phyloP scores from a whole-genome alignment of 148 eudicot genomes.

The Chenopodium album region DNA sequence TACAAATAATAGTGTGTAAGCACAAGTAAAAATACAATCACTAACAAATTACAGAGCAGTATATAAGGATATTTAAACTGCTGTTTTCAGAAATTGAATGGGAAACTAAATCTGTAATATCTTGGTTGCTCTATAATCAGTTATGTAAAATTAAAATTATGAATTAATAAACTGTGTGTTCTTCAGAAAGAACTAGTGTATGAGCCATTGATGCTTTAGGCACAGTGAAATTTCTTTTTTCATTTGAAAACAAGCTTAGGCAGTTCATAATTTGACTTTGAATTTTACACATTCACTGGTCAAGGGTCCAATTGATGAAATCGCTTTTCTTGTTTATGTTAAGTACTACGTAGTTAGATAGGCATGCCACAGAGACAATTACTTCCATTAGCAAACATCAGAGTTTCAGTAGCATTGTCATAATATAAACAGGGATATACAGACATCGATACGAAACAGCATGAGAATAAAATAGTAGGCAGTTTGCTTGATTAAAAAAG shows the following conservation, averaged over 20 bases:
- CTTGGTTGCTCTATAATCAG: neutral
- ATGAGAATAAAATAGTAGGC: neutral
- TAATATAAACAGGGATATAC: neutral
- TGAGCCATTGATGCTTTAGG: neutral
- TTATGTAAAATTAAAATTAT: neutral
- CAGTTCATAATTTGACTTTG: neutral
- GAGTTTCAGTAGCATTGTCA: neutral
- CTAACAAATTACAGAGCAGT: neutral
- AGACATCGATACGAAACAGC: neutral
- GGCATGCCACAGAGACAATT: neutral
- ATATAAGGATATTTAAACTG: neutral
- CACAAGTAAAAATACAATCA: neutral
- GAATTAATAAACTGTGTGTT: neutral
- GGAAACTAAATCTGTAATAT: too few species aligned
- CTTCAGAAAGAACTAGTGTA: neutral
- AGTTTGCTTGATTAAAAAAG: neutral
- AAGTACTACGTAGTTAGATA: neutral
- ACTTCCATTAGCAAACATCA: neutral
- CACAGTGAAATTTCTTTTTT: neutral
- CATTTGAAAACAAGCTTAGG: neutral
- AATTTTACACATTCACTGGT: neutral
- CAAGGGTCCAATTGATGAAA: neutral
- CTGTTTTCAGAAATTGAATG: neutral
- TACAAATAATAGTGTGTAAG: neutral
- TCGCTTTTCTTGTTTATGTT: neutral